Evolutionary conservation across 148 eudicot species (phyloP).

Genomic region (Amaranthus cruentus): DNA sequence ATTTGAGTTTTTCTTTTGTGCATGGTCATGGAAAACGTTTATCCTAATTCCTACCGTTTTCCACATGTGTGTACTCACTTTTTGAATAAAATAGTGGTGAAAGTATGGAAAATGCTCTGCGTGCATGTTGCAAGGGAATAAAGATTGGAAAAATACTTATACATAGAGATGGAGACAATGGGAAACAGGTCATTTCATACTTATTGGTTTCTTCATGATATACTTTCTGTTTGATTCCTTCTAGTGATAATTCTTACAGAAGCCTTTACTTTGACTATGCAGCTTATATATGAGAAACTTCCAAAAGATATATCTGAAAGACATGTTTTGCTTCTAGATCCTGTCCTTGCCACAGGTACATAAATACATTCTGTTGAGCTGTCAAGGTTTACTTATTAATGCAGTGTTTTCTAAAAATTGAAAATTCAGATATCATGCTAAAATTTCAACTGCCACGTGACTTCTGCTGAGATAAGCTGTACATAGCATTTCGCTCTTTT

Average conservation of each 20-base stretch:
- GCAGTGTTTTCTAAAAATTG: too few species aligned
- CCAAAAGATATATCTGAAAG: constrained; percentile 88
- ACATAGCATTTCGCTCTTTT: too few species aligned
- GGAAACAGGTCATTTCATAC: constrained; percentile 62
- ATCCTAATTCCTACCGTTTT: background rate
- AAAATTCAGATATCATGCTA: too few species aligned
- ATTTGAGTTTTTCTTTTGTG: background rate
- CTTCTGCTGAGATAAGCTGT: too few species aligned
- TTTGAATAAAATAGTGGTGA: constrained; percentile 54
- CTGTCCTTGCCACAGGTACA: constrained; percentile 92
- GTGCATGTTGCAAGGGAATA: constrained; percentile 98
- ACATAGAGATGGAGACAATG: constrained; percentile 94
- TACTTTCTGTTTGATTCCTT: background rate
- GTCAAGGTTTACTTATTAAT: background rate
- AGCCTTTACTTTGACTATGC: constrained; percentile 18
- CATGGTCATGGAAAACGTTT: background rate
- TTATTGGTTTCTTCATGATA: background rate
- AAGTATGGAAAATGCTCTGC: constrained; percentile 97
- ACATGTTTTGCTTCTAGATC: constrained; percentile 93
- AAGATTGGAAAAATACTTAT: constrained; percentile 95
- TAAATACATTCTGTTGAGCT: background rate
- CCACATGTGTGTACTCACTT: background rate
- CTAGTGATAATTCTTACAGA: background rate
- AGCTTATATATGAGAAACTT: constrained; percentile 97
- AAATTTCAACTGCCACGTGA: too few species aligned